Conservation (phyloP, 768 basidiomycete genomes). For the Tricholoma furcatifolium region DNA sequence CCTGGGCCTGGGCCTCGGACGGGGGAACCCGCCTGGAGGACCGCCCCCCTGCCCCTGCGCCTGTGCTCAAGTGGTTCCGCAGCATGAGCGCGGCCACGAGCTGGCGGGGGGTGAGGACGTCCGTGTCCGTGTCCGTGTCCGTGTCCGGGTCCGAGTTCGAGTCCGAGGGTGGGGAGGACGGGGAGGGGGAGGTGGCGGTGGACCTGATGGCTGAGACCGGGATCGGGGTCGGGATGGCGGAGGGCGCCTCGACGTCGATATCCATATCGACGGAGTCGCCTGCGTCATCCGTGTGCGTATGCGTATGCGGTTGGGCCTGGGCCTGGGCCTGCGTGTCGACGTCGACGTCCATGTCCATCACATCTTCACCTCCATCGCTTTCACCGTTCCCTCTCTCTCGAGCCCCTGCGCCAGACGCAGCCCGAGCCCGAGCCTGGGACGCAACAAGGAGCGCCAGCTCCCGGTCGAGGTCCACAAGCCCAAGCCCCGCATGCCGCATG, state of each 20-base stretch:
- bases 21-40: neutral
- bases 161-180: slow-evolving; percentile 1
- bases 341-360: slow-evolving; percentile 17
- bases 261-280: slow-evolving; percentile 21
- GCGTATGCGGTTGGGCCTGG: too few species aligned
- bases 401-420: too few species aligned
- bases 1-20: too few species aligned
- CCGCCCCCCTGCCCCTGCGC: too few species aligned
- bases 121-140: neutral
- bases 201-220: neutral
- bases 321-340: too few species aligned
- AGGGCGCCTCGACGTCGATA: slow-evolving; percentile 17
- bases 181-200: slow-evolving; percentile 7
- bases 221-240: neutral
- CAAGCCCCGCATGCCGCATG: slow-evolving; percentile 4
- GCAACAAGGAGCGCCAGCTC: too few species aligned
- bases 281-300: too few species aligned
- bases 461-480: slow-evolving; percentile 11
- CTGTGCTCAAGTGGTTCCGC: slow-evolving; percentile 6
- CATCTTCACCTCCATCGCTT: neutral
- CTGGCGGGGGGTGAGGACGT: slow-evolving; percentile 6
- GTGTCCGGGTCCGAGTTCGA: neutral
- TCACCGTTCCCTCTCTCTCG: too few species aligned
- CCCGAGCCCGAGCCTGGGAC: too few species aligned
- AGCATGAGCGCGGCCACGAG: slow-evolving; percentile 18